Evolutionary conservation across 1,284 basidiomycete species (phyloP), one percentile per base, ranked within the genome.

Genomic region (Boletus holoroseus): DNA sequence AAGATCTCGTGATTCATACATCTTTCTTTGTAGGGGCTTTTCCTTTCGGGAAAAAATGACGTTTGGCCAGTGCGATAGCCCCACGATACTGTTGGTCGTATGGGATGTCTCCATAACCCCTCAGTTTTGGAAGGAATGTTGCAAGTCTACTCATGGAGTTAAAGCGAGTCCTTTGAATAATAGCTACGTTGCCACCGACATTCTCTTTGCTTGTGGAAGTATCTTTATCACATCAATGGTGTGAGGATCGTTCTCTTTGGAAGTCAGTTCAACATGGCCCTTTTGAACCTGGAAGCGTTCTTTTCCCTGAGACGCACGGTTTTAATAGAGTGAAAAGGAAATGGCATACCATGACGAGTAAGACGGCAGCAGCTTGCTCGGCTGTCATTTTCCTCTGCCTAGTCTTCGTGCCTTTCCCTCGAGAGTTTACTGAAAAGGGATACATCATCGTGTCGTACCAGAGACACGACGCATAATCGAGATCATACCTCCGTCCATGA

Each of bases 11-110:
- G 13, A 12, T 42, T 13, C 42, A 15, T 47, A 64, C 63, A 46
- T 65, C 60, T 50, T 54, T 61, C 58, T 66, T 64, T 15, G 65
- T 64, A 28, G 45, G 55, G 3, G 50, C 38, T 11, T 47, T 51
- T 38, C 62, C 63, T n/a, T 49, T 61, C 1, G 65, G 62, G 39
- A 66, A 63, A 41, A 67, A 64, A 32, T 64, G 61, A 1, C 62
- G 66, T 37, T 59, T 62, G 31, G 62, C 62, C 7, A 64, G 43
- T 7, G 65, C 66, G 12, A 68, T 55, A 4, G 62, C 62, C 12
- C 62, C 65, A 26, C 60, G 63, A 32, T 64, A 64, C 42, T 63
- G 55, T 38, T 55, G 47, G 12, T 63, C 60, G 9, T 67, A 64
- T 2, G 63, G 58, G 3, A 64, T 53, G 28, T 68, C 53, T 8